Base-by-base conservation (phyloP, 179 eudicot species). In the Sideroxylon spinosum region DNA sequence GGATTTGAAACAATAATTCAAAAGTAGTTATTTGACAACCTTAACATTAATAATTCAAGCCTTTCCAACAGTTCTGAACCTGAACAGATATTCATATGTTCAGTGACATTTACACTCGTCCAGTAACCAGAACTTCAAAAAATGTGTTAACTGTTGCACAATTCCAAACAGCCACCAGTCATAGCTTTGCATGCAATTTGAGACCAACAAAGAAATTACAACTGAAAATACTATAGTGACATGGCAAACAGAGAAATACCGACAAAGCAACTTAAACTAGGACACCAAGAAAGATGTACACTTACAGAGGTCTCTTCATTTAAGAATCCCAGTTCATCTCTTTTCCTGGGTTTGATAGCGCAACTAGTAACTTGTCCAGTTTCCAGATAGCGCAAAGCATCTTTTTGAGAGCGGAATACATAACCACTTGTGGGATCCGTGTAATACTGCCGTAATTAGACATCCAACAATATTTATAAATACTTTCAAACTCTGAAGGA, bases 371-470 rank as follows among this genome's bases (percentile, higher is more conserved):
- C 55, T 78, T 88, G 88, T 74, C 93, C 92, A 67, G 90, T 90
- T 67, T 89, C 81, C 78, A 92, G 65, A 86, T 81, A 92, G 69
- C 97, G 97, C 68, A 87, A 60, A 76, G 83, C 97, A 77, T 92
- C 97, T 75, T 57, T 48, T 80, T 81, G 84, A 72, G 98, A 94
- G 82, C 90, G 91, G 78, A 94, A 92, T 76, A 86, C 87, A 78
- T 90, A 87, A 29, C 88, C 87, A 85, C 84, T 87, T 6, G 73
- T 88, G 61, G 93, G 88, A 79, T 94, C 91, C 57, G 68, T 65
- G 84, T 85, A 94, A 71, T 71, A 92, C 98, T 94, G 92, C 68
- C 81, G 57, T 16, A 81, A 74, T 55, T 48, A 71, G 20, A 61
- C 49, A 25, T 14, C n/a, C 76, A 59, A 7, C 29, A 75, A 28